Evolutionary conservation across 2,329 filamentous ascomycete genomes (phyloP).

Genomic region (Phialophora expanda): DNA sequence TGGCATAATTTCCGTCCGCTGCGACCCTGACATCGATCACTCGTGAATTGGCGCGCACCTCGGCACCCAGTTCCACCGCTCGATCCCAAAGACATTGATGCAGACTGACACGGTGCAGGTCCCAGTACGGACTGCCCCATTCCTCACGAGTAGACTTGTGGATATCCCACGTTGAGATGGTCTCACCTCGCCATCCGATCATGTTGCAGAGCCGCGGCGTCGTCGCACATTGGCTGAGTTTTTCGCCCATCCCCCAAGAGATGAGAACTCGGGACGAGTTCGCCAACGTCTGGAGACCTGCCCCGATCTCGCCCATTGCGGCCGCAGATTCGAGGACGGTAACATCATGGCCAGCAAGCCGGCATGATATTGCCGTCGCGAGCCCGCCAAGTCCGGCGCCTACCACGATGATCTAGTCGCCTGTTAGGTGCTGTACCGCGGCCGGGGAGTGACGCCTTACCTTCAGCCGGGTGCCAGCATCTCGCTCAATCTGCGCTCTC

Average conservation of each 20-base stretch:
- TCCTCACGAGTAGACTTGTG: conserved; percentile 41
- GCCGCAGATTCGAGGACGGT: conserved; percentile 43
- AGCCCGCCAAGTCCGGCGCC: conserved; percentile 43
- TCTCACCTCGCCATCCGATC: conserved; percentile 26
- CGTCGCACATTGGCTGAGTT: conserved; percentile 38
- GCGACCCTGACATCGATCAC: conserved; percentile 35
- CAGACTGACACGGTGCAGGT: conserved; percentile 58
- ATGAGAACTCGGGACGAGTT: conserved; percentile 40
- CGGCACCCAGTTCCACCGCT: conserved; percentile 50
- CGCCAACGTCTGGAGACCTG: conserved; percentile 46
- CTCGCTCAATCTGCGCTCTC: background rate
- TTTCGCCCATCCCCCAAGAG: conserved; percentile 21
- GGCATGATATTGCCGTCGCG: conserved; percentile 41
- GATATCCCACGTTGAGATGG: conserved; percentile 46
- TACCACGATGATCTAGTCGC: conserved; percentile 32
- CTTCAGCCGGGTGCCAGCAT: background rate
- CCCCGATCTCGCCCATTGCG: conserved; percentile 39
- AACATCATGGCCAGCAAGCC: conserved; percentile 36
- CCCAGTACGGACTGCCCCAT: conserved; percentile 49
- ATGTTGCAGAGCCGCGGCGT: conserved; percentile 42
- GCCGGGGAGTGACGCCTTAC: background rate
- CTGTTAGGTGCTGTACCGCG: background rate
- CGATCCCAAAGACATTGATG: conserved; percentile 51
- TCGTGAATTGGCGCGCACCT: conserved; percentile 41
- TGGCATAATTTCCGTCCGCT: conserved; percentile 38